A percentile compares a stretch with the other conserved stretches of the same genome.
Conservation (phyloP, 1,284 basidiomycete species). For the Ustilago xerochloae region DNA sequence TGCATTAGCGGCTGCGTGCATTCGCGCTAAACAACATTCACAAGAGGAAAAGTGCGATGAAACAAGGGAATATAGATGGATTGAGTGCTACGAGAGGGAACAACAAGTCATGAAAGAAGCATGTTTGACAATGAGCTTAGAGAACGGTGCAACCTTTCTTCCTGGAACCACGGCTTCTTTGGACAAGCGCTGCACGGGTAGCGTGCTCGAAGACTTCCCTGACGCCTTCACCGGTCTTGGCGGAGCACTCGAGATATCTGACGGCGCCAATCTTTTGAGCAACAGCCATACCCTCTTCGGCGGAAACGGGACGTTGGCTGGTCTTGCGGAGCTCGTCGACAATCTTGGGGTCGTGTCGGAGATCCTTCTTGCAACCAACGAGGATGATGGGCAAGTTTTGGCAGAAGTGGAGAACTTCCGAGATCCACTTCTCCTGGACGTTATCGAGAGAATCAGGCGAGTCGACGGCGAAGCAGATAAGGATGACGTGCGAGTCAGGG, state of each 20-base stretch:
- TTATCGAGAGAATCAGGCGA: constrained; percentile 92
- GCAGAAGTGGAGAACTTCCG: constrained; percentile 93
- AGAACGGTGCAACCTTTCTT: constrained; percentile 73
- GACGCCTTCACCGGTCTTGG: constrained; percentile 88
- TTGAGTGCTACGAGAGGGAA: not conserved
- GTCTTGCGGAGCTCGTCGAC: constrained; percentile 68
- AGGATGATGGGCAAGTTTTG: constrained; percentile 86
- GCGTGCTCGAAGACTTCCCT: constrained; percentile 92
- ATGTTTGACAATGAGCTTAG: constrained; percentile 65
- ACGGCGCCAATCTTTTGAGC: constrained; percentile 88
- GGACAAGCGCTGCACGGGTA: constrained; percentile 79
- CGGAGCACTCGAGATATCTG: constrained; percentile 89
- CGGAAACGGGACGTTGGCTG: constrained; percentile 65
- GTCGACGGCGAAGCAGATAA: constrained; percentile 93
- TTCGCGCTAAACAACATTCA: not conserved
- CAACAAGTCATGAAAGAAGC: not conserved
- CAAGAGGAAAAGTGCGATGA: not conserved
- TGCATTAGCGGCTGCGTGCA: not conserved
- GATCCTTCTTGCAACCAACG: constrained; percentile 84
- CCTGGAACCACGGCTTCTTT: constrained; percentile 69
- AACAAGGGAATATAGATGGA: not conserved
- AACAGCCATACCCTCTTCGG: constrained; percentile 78
- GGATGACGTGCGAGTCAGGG: constrained; percentile 90
- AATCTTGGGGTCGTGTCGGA: constrained; percentile 68
- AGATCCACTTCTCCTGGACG: constrained; percentile 97